Evolutionary conservation across 2,329 filamentous ascomycete genomes (phyloP).

Genomic region (Didymella glomerata): DNA sequence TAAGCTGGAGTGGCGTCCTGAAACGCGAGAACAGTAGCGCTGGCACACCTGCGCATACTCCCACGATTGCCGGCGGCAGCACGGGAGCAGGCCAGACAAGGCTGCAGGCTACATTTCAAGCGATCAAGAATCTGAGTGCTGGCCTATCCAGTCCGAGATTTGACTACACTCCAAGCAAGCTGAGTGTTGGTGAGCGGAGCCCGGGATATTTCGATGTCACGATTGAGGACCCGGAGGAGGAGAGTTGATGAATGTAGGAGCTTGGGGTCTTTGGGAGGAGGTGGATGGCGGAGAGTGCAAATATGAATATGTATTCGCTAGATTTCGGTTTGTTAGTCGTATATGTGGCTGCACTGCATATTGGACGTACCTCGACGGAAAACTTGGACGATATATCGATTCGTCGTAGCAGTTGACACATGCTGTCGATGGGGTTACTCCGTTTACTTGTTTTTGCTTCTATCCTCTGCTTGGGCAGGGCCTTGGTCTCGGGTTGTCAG

Average conservation of each 20-base stretch:
- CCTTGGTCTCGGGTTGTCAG: too few species aligned
- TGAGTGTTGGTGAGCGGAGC: background rate
- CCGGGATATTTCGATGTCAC: slow-evolving; percentile 10
- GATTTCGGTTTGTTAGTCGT: slow-evolving; percentile 9
- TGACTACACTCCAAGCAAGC: slow-evolving; percentile 12
- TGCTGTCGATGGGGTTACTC: too few species aligned
- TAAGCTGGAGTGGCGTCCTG: slow-evolving; percentile 13
- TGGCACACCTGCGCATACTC: background rate
- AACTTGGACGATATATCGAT: background rate
- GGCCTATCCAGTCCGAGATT: slow-evolving; percentile 32
- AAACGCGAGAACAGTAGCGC: background rate
- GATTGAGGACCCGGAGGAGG: background rate
- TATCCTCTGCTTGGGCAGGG: too few species aligned
- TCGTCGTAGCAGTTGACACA: too few species aligned
- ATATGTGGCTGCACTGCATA: background rate
- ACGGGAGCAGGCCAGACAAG: slow-evolving; percentile 24
- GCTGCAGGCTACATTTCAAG: slow-evolving; percentile 38
- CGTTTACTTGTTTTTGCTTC: too few species aligned
- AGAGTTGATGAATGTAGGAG: background rate
- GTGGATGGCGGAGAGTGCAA: background rate
- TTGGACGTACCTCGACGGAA: background rate
- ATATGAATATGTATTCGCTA: background rate
- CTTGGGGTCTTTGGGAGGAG: background rate
- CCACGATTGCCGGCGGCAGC: background rate
- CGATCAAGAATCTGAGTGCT: slow-evolving; percentile 38